Evolutionary conservation across 2,329 filamentous ascomycete species (phyloP), one percentile per base, ranked within the genome.

Genomic region (Trichoderma lentiforme): DNA sequence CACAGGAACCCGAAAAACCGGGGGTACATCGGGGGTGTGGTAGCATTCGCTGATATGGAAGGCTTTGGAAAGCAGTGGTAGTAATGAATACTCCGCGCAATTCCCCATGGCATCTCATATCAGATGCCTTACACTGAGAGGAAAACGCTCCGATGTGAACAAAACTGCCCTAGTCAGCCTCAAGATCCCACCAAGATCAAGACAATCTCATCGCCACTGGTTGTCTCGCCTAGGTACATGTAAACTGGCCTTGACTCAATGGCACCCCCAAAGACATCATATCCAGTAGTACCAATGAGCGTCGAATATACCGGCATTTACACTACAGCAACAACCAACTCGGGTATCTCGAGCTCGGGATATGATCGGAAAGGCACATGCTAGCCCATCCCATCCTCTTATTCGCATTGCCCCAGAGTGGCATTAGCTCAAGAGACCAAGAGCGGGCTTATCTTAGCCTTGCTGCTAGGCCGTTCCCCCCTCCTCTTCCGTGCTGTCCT

Each of bases 391-490:
- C 26, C 62, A 53, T 24, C 32, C 21, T 61, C 32, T 39, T 34
- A 21, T 24, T 39, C 21, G 32, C 58, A 61, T 60, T 32, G 56
- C 15, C 30, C 21, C n/a, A 24, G 14, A 61, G n/a, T 24, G 7
- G 57, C 7, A 32, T 61, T 61, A 36, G 58, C 28, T 36, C 58
- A 39, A 28, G 34, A 66, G 28, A n/a, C 18, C 51, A 57, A 67
- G 53, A 26, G 21, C 51, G 64, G 64, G 32, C 47, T 61, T 24
- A 51, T 69, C 66, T 58, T 62, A 69, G 57, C 66, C 39, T 32
- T 64, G 24, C 61, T 64, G 30, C 15, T 26, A 26, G 66, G 47
- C 21, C 15, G 14, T 61, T 28, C 28, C 57, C 36, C 34, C 39
- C 28, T 53, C 28, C 57, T 43, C 53, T 18, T 66, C 43, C 47